Percentiles rank a stretch among this genome's conserved stretches.
Evolutionary conservation across 2,329 filamentous ascomycete genomes (phyloP).

Genomic region (Xylaria sp.): DNA sequence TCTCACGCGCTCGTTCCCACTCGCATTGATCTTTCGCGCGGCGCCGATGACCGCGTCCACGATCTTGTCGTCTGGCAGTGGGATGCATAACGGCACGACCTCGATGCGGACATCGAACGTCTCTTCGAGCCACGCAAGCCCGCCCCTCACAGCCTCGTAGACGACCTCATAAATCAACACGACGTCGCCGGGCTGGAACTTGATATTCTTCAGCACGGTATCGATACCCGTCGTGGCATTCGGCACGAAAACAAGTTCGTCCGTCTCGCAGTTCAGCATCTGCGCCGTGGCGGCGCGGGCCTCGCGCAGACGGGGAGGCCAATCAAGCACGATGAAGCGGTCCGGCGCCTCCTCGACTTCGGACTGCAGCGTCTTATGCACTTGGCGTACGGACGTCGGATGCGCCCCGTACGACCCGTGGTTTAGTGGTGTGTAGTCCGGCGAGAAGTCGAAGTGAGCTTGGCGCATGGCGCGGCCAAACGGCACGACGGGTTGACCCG

Average conservation of each 20-base stretch:
- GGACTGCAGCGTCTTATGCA: slow-evolving; percentile 39
- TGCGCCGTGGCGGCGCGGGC: slow-evolving; percentile 37
- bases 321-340: slow-evolving; percentile 46
- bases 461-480: slow-evolving; percentile 47
- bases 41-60: slow-evolving; percentile 61
- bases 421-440: slow-evolving; percentile 46
- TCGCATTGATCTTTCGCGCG: slow-evolving; percentile 49
- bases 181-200: slow-evolving; percentile 64
- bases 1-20: slow-evolving; percentile 59
- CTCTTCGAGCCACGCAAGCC: slow-evolving; percentile 66
- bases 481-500: slow-evolving; percentile 30
- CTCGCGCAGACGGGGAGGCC: slow-evolving; percentile 36
- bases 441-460: slow-evolving; percentile 46
- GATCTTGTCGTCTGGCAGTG: slow-evolving; percentile 65
- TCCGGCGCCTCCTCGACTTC: slow-evolving; percentile 45
- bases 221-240: slow-evolving; percentile 74
- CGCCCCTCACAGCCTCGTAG: slow-evolving; percentile 70
- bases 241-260: slow-evolving; percentile 64
- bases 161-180: slow-evolving; percentile 71
- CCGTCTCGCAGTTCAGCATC: slow-evolving; percentile 36
- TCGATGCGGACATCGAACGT: slow-evolving; percentile 52
- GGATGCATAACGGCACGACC: slow-evolving; percentile 63
- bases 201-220: slow-evolving; percentile 69
- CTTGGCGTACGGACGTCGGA: slow-evolving; percentile 40
- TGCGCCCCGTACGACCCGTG: slow-evolving; percentile 47